Evolutionary conservation across 2,329 filamentous ascomycete genomes (phyloP).

Genomic region (Neopestalotiopsis sp.): DNA sequence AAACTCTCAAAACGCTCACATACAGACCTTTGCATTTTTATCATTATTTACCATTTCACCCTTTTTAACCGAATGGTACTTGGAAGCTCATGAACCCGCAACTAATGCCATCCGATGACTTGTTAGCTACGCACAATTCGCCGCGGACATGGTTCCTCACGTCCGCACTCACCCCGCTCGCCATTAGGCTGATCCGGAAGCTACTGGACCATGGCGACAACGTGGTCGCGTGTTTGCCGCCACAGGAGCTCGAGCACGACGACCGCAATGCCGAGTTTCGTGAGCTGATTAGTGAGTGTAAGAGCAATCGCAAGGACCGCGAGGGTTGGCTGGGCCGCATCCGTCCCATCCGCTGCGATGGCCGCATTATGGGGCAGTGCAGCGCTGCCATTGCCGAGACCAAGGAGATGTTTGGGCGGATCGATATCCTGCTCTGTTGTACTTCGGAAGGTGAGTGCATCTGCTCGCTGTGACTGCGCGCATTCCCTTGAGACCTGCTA

Average conservation of each 20-base stretch:
- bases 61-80: conserved; percentile 23
- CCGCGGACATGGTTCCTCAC: conserved; percentile 95
- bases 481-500: not conserved
- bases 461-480: not conserved
- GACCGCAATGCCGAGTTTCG: conserved; percentile 80
- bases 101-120: conserved; percentile 37
- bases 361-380: conserved; percentile 70
- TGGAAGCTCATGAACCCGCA: conserved; percentile 22
- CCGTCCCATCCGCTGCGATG: conserved; percentile 68
- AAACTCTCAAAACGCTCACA: not conserved
- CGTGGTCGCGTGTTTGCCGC: conserved; percentile 82
- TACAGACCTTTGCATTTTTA: not conserved
- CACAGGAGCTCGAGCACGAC: conserved; percentile 78
- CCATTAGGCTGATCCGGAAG: conserved; percentile 80
- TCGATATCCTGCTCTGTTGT: conserved; percentile 91
- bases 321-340: conserved; percentile 85
- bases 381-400: conserved; percentile 88
- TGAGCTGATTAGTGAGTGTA: conserved; percentile 75
- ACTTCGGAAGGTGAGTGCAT: conserved; percentile 74
- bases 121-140: conserved; percentile 67
- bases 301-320: conserved; percentile 65
- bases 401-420: conserved; percentile 79
- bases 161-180: conserved; percentile 82
- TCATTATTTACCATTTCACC: conserved; percentile 20
- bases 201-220: conserved; percentile 91